Conservation (phyloP, 805 yeast species). For the Cyberlindnera maritima region DNA sequence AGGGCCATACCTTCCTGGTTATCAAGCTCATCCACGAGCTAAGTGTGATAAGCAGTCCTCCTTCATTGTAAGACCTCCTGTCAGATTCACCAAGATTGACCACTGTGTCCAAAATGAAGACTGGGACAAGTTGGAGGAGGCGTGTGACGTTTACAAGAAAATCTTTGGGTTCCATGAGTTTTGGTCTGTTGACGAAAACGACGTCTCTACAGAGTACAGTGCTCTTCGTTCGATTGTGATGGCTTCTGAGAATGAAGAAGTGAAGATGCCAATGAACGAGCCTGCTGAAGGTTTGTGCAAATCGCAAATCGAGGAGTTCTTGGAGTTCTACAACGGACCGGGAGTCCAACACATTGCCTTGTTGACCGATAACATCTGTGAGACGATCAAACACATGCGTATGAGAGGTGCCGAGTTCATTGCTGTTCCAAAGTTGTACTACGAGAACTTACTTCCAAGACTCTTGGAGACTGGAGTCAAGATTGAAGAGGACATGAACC, state of each 20-base stretch:
- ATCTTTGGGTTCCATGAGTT: constrained; percentile 73
- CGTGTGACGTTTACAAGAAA: constrained; percentile 57
- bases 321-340: constrained; percentile 72
- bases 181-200: constrained; percentile 83
- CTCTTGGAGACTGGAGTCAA: constrained; percentile 41
- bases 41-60: background rate
- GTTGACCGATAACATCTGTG: constrained; percentile 56
- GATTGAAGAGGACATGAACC: constrained; percentile 51
- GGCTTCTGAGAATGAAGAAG: constrained; percentile 60
- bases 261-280: constrained; percentile 83
- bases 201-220: constrained; percentile 65
- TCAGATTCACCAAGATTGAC: constrained; percentile 52
- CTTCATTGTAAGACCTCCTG: background rate
- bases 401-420: constrained; percentile 72
- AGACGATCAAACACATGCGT: constrained; percentile 50
- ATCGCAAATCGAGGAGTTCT: constrained; percentile 81
- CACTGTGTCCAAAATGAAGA: constrained; percentile 80
- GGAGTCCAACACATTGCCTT: constrained; percentile 86
- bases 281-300: constrained; percentile 67
- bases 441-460: constrained; percentile 44
- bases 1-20: constrained; percentile 55
- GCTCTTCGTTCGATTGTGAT: constrained; percentile 74
- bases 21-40: constrained; percentile 8
- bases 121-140: constrained; percentile 61
- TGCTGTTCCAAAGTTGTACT: constrained; percentile 55